Conservation (phyloP, 805 yeast genomes). For the Lachancea waltii region DNA sequence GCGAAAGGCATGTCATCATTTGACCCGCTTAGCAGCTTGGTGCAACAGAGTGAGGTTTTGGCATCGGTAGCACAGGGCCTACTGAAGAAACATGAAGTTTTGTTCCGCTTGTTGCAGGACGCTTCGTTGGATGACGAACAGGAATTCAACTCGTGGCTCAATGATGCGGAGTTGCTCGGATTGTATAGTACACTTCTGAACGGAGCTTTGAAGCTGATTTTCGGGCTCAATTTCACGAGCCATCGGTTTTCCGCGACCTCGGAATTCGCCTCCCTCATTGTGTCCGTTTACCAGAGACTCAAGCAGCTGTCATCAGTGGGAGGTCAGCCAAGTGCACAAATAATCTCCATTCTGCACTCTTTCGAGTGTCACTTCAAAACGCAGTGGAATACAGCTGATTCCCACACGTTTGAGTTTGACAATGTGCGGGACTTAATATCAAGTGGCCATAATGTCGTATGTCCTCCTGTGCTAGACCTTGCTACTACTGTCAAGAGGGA, state of each 20-base stretch:
- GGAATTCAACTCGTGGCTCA: slow-evolving; percentile 5
- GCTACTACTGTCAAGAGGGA: slow-evolving; percentile 17
- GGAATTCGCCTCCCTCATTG: slow-evolving; percentile 7
- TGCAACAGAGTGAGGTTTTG: slow-evolving; percentile 2
- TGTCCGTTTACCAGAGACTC: slow-evolving; percentile 4
- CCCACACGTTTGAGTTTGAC: slow-evolving; percentile 17
- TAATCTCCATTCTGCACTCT: slow-evolving; percentile 14
- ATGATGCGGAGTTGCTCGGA: slow-evolving; percentile 8
- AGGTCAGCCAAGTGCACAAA: slow-evolving; percentile 4
- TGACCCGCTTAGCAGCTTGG: slow-evolving; percentile 7
- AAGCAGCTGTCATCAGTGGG: background rate
- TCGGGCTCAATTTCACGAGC: slow-evolving; percentile 11
- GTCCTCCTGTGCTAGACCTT: slow-evolving; percentile 17
- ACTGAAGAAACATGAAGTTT: slow-evolving; percentile 1
- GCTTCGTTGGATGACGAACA: background rate
- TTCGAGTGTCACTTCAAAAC: slow-evolving; percentile 16
- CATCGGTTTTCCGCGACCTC: slow-evolving; percentile 14
- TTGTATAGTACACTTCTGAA: slow-evolving; percentile 12
- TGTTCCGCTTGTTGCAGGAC: slow-evolving; percentile 1
- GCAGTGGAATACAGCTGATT: slow-evolving; percentile 14
- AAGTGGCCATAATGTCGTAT: slow-evolving; percentile 13
- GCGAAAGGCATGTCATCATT: background rate
- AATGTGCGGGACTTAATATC: slow-evolving; percentile 24
- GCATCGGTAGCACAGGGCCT: background rate
- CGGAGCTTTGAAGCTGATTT: slow-evolving; percentile 13